Base-by-base conservation (phyloP, 31 red algal genomes). In the Endocladia muricata region DNA sequence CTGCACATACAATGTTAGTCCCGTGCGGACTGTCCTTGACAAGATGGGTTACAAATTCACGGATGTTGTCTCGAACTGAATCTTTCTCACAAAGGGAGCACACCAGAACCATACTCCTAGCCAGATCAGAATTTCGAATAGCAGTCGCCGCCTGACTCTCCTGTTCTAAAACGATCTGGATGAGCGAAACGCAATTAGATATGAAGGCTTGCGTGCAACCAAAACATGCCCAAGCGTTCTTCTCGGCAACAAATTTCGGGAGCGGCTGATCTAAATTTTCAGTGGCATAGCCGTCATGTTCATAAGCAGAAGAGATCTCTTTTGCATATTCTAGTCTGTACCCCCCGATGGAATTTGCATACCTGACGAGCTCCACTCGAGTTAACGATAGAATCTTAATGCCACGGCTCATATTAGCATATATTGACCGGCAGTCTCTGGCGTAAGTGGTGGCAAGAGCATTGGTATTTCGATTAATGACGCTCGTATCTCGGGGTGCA, bases 181-280 rank as follows among this genome's bases (percentile, higher is more conserved):
- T 19, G 9, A 88, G 62, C 4, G 39, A 43, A 9, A 94, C 76
- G 44, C 83, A 76, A 25, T 84, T 75, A 13, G 91, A 54, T 21
- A 86, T 82, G 42, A 94, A 94, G 15, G 91, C 48, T 77, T 88
- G 91, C 29, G 83, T 88, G 47, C 91, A 88, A 15, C 78, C 72
- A 58, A 88, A 94, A 60, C 91, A 94, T 54, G 35, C 17, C 54
- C 38, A 67, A 61, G 35, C 83, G 39, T 2, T 82, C 55, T 47
- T 70, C 70, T 33, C 33, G 4, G 61, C 32, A 36, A 67, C 9
- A 8, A 19, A 49, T 19, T 19, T 49, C 44, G 44, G 8, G 11
- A 49, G 44, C 19, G 11, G 11, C 19, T 8, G 19, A 49, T 8
- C 19, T 19, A 19, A 8, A 8, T 8, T 13, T 8, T 49, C 44